These are phyloP conservation scores for Porpolomopsis calyptriformis DNA, from an alignment of 768 basidiomycete species.

Conservation along the genomic window DNA sequence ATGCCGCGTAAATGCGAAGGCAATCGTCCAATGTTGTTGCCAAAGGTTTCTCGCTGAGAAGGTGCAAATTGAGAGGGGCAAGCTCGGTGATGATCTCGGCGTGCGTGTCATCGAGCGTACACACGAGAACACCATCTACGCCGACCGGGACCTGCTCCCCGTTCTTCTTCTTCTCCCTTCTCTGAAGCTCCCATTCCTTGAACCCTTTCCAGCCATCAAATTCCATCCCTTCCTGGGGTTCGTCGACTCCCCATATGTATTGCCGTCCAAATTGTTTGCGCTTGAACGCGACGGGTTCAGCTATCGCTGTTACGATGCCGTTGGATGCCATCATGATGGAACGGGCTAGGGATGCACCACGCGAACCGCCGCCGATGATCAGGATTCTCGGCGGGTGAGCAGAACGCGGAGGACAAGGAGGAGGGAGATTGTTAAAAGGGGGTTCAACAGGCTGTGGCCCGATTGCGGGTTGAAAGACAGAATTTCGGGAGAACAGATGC, in stretches of 20 bases:
- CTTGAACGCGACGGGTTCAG: constrained; percentile 2
- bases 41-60: constrained; percentile 2
- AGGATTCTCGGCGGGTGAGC: neutral
- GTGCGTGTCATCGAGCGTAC: constrained; percentile 1
- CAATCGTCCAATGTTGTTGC: constrained; percentile 2
- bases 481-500: neutral
- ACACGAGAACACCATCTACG: constrained; percentile 1
- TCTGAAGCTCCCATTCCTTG: neutral
- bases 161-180: neutral
- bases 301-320: neutral
- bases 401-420: constrained; percentile 1
- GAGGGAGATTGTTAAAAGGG: neutral
- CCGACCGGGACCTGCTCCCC: neutral
- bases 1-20: constrained; percentile 3
- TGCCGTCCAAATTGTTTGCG: constrained; percentile 1
- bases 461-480: neutral
- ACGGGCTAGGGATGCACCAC: neutral
- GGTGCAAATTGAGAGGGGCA: neutral
- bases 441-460: neutral
- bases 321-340: constrained; percentile 3
- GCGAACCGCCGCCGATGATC: constrained; percentile 3
- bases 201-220: constrained; percentile 1
- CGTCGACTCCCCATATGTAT: constrained; percentile 1
- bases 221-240: constrained; percentile 2
- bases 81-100: constrained; percentile 1